Evolutionary conservation across 805 yeast species (phyloP).

Genomic region (Komagataella phaffii): DNA sequence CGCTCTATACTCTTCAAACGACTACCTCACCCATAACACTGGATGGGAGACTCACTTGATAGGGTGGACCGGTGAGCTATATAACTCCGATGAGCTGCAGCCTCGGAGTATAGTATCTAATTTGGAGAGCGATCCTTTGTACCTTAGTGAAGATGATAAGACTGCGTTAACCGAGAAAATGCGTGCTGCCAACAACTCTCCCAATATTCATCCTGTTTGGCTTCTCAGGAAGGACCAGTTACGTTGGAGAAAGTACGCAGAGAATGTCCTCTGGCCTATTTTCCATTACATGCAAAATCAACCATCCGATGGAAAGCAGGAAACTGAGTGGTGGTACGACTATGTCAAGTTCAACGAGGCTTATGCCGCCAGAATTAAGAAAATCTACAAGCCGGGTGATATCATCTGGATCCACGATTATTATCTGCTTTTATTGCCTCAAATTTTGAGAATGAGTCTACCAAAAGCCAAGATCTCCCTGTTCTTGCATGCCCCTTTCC

Average conservation of each 20-base stretch:
- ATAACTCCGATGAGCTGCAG: slow-evolving; percentile 8
- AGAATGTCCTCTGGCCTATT: slow-evolving; percentile 85
- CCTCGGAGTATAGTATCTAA: not conserved
- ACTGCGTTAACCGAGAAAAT: slow-evolving; percentile 31
- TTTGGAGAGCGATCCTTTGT: slow-evolving; percentile 46
- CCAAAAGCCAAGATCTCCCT: slow-evolving; percentile 68
- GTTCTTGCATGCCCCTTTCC: slow-evolving; percentile 86
- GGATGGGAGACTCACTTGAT: slow-evolving; percentile 82
- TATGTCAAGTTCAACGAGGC: slow-evolving; percentile 87
- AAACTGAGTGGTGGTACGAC: slow-evolving; percentile 69
- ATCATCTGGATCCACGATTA: slow-evolving; percentile 90
- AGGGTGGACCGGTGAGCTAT: slow-evolving; percentile 93
- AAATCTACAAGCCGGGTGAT: slow-evolving; percentile 77
- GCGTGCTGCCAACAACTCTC: slow-evolving; percentile 28
- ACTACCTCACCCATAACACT: slow-evolving; percentile 46
- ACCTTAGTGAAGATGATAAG: slow-evolving; percentile 44
- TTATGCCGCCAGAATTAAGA: slow-evolving; percentile 65
- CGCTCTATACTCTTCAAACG: slow-evolving; percentile 67
- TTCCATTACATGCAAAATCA: slow-evolving; percentile 85
- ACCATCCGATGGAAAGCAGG: slow-evolving; percentile 54
- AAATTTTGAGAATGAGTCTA: slow-evolving; percentile 62
- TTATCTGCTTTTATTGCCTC: slow-evolving; percentile 71
- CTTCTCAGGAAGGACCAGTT: slow-evolving; percentile 63
- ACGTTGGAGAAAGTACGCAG: slow-evolving; percentile 86
- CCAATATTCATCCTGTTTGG: slow-evolving; percentile 79